Conservation (phyloP, 2,329 filamentous ascomycete species). For the Aspergillus alliaceus region DNA sequence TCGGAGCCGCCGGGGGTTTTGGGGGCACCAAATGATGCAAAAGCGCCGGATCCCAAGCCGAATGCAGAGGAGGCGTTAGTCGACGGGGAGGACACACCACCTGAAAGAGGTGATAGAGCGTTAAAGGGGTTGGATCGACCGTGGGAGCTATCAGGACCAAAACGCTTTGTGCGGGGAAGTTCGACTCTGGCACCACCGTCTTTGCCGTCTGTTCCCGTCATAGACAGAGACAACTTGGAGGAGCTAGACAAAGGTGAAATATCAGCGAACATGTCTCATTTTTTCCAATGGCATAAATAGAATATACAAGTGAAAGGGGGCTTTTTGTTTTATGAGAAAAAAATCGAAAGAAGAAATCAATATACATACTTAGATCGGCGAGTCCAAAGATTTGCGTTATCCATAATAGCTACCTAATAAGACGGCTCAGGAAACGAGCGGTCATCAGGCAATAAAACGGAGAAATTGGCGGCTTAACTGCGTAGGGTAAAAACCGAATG, state of each 20-base stretch:
- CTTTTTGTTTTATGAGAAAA: too few relatives aligned
- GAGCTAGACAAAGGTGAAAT: conserved; percentile 52
- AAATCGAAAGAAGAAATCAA: too few relatives aligned
- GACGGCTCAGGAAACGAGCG: conserved; percentile 37
- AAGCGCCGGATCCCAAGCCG: conserved; percentile 89
- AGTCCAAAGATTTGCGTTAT: conserved; percentile 53
- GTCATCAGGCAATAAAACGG: conserved; percentile 32
- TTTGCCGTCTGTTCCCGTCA: conserved; percentile 59
- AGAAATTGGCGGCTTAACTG: background rate
- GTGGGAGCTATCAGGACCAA: conserved; percentile 72
- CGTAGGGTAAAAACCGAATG: conserved; percentile 3
- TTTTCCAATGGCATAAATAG: background rate
- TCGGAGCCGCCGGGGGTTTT: conserved; percentile 85
- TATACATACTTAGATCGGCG: conserved; percentile 48
- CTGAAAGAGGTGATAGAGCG: conserved; percentile 68
- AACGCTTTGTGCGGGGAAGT: conserved; percentile 70
- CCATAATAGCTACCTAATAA: conserved; percentile 42
- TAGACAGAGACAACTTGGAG: conserved; percentile 89
- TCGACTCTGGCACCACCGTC: conserved; percentile 56
- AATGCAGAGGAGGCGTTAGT: conserved; percentile 82
- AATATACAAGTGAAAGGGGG: background rate
- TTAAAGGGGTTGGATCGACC: conserved; percentile 76
- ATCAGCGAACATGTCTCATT: conserved; percentile 9
- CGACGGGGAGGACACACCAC: conserved; percentile 71
- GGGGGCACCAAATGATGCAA: conserved; percentile 93